These are phyloP conservation scores for Pulveroboletus sp. DNA, from an alignment of 768 basidiomycete genomes.

Conservation along the genomic window DNA sequence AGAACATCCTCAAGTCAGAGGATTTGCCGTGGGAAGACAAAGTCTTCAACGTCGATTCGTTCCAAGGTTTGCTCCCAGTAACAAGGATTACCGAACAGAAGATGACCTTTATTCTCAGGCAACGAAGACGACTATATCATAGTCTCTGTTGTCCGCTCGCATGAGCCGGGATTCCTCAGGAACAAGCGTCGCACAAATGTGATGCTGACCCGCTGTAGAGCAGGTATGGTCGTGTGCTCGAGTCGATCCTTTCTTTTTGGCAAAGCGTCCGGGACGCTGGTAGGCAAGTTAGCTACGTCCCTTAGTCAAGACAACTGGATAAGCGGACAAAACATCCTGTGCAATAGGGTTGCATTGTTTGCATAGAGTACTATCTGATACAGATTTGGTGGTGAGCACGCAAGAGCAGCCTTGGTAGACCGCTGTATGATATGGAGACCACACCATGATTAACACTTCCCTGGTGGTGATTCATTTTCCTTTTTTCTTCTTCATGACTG, in stretches of 20 bases:
- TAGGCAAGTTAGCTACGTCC: conserved; percentile 22
- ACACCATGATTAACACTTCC: too few species aligned
- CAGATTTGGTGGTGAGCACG: too few species aligned
- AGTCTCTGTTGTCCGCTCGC: conserved; percentile 61
- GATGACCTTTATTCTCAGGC: conserved; percentile 39
- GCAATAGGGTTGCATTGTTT: not conserved
- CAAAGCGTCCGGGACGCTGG: conserved; percentile 16
- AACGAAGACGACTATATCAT: conserved; percentile 78
- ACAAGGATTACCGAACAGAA: not conserved
- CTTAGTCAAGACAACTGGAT: conserved; percentile 15
- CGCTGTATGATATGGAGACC: too few species aligned
- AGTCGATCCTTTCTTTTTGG: conserved; percentile 32
- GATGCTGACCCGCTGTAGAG: conserved; percentile 75
- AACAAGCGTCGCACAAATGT: conserved; percentile 72
- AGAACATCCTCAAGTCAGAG: conserved; percentile 44
- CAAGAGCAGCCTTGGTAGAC: not conserved
- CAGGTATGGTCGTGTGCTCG: conserved; percentile 68
- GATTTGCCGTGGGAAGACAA: conserved; percentile 56
- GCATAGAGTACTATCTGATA: not conserved
- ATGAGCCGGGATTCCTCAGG: conserved; percentile 57
- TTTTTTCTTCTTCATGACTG: too few species aligned
- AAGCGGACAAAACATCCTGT: conserved; percentile 6
- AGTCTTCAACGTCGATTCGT: conserved; percentile 73
- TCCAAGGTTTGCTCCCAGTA: conserved; percentile 55
- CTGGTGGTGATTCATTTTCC: too few species aligned